phyloP scores from a whole-genome alignment of 163 green algal genomes.

The Chlamydomonas reinhardtii region DNA sequence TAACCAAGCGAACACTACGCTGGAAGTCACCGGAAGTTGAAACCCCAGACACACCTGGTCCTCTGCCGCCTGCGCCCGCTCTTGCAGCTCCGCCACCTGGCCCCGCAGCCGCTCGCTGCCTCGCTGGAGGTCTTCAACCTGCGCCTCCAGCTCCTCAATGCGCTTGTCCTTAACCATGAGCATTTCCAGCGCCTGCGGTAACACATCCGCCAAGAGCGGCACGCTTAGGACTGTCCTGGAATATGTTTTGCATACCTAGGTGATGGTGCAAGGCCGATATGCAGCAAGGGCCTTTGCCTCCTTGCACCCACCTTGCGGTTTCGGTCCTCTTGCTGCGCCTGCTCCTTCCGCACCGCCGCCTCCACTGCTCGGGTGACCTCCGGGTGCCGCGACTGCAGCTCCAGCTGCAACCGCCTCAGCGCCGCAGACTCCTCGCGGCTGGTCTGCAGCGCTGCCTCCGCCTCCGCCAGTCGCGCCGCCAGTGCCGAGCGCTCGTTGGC shows the following conservation, averaged over 20 bases:
- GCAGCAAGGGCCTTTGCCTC: too few species aligned
- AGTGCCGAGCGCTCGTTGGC: background rate
- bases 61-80: constrained; percentile 10
- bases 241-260: too few species aligned
- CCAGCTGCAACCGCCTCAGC: constrained; percentile 44
- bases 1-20: too few species aligned
- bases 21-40: too few species aligned
- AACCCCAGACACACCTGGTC: background rate
- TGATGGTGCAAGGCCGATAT: too few species aligned
- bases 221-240: too few species aligned
- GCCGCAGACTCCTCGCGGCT: constrained; percentile 25
- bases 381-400: constrained; percentile 55
- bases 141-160: constrained; percentile 39
- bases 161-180: constrained; percentile 46
- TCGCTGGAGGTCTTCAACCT: background rate
- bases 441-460: constrained; percentile 9
- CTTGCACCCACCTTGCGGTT: constrained; percentile 64
- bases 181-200: constrained; percentile 47
- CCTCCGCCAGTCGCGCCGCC: constrained; percentile 6
- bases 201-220: background rate
- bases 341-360: constrained; percentile 70
- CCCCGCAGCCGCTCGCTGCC: background rate
- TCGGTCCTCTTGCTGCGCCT: constrained; percentile 71
- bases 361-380: constrained; percentile 60
- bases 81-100: background rate